Conservation (phyloP, 2,329 filamentous ascomycete genomes). For the Neonectria hederae region DNA sequence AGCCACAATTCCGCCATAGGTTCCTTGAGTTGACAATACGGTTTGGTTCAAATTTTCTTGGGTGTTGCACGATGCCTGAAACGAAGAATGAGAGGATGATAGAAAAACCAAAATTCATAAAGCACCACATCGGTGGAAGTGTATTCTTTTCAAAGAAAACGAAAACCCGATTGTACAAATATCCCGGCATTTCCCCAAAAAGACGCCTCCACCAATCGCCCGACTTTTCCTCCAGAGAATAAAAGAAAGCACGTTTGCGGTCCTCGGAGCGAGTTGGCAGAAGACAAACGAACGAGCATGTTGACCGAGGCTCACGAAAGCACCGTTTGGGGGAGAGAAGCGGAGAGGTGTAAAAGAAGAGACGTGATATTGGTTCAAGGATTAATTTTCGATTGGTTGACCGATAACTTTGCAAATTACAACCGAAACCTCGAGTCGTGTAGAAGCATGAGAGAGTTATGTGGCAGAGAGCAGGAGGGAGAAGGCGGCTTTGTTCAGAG, state of each 20-base stretch:
- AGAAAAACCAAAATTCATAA: slow-evolving; percentile 17
- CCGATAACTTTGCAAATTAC: slow-evolving; percentile 66
- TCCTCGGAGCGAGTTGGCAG: slow-evolving; percentile 39
- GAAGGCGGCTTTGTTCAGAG: slow-evolving; percentile 46
- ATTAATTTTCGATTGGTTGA: slow-evolving; percentile 66
- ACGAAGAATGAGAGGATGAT: slow-evolving; percentile 11
- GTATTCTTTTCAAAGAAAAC: slow-evolving; percentile 45
- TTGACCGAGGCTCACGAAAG: slow-evolving; percentile 45
- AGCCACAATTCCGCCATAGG: background rate
- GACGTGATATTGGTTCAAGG: slow-evolving; percentile 48
- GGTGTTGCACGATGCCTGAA: slow-evolving; percentile 1
- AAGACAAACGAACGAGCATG: slow-evolving; percentile 32
- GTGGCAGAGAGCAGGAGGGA: slow-evolving; percentile 52
- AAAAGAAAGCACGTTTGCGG: slow-evolving; percentile 42
- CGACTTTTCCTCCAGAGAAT: slow-evolving; percentile 43
- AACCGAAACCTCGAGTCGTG: slow-evolving; percentile 62
- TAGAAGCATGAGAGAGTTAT: slow-evolving; percentile 53
- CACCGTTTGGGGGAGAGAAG: slow-evolving; percentile 41
- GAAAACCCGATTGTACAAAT: slow-evolving; percentile 44
- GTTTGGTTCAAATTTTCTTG: background rate
- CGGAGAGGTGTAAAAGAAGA: slow-evolving; percentile 41
- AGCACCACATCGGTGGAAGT: slow-evolving; percentile 36
- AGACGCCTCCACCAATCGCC: slow-evolving; percentile 45
- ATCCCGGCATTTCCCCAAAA: slow-evolving; percentile 42
- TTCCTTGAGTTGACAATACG: background rate